Evolutionary conservation across 2,329 filamentous ascomycete genomes (phyloP).

Genomic region (Penicillium hesseltinei): DNA sequence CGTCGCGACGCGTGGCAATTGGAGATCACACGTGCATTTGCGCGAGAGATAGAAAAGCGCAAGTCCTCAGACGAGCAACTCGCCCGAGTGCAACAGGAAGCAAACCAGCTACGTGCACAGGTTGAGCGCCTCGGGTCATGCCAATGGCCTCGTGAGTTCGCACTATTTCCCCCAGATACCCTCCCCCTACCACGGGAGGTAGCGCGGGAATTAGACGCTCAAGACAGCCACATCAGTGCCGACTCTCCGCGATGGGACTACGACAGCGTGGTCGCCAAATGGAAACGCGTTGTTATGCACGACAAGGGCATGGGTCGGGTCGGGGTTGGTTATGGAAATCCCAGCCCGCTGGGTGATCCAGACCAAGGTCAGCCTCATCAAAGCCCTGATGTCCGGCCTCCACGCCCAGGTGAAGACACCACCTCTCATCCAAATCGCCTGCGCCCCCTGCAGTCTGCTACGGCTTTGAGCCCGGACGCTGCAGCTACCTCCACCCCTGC

Average conservation of each 20-base stretch:
- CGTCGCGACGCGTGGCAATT: constrained; percentile 50
- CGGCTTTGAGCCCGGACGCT: constrained; percentile 29
- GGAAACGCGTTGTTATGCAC: constrained; percentile 49
- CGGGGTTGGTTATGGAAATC: constrained; percentile 30
- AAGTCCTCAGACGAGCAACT: constrained; percentile 45
- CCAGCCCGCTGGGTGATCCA: constrained; percentile 10
- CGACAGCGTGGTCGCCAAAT: constrained; percentile 48
- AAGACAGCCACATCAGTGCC: constrained; percentile 36
- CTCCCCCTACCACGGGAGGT: constrained; percentile 42
- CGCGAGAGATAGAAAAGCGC: constrained; percentile 45
- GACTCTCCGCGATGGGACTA: constrained; percentile 47
- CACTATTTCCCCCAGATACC: constrained; percentile 47
- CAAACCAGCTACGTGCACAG: constrained; percentile 49
- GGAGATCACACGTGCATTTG: constrained; percentile 49
- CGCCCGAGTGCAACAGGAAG: constrained; percentile 47
- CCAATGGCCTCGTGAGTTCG: constrained; percentile 51
- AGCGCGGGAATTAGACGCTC: constrained; percentile 37
- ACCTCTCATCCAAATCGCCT: constrained; percentile 24
- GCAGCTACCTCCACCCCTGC: constrained; percentile 27
- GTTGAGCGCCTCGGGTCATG: constrained; percentile 47
- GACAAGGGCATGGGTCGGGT: constrained; percentile 44
- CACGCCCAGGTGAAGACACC: constrained; percentile 24
- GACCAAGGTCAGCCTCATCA: constrained; percentile 13
- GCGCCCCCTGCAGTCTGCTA: constrained; percentile 21
- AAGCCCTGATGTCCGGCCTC: constrained; percentile 18